phyloP scores from a whole-genome alignment of 73 alveolate genomes.

The Paramecium sonneborni region DNA sequence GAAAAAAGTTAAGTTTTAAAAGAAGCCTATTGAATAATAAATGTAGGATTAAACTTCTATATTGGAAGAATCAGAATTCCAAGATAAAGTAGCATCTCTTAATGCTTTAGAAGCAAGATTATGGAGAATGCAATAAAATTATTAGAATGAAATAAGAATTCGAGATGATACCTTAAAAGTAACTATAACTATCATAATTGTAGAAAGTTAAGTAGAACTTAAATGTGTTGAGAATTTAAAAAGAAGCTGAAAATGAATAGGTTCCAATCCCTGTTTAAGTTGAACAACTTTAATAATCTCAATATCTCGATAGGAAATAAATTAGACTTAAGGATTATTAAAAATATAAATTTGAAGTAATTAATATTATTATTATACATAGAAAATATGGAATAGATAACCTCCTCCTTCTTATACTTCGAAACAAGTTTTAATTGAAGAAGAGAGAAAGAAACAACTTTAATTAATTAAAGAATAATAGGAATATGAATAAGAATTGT shows the following conservation, averaged over 20 bases:
- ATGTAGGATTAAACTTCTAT: neutral
- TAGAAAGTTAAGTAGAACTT: neutral
- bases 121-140: neutral
- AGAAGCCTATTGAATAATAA: neutral
- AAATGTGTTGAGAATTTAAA: neutral
- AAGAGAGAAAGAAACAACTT: neutral
- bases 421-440: neutral
- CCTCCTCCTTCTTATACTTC: slow-evolving; percentile 38
- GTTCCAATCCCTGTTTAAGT: neutral
- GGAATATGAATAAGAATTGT: neutral
- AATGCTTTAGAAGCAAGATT: neutral
- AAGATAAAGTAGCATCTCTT: neutral
- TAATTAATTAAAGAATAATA: neutral
- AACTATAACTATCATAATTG: neutral
- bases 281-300: neutral
- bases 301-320: neutral
- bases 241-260: slow-evolving; percentile 6
- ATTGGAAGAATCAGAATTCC: neutral
- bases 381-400: neutral
- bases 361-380: neutral
- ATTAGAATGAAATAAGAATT: neutral
- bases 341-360: slow-evolving; percentile 30
- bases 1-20: neutral
- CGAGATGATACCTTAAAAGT: neutral
- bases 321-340: slow-evolving; percentile 19